Evolutionary conservation across 108 stramenopile species (phyloP).

Genomic region (Conticribra weissflogii): DNA sequence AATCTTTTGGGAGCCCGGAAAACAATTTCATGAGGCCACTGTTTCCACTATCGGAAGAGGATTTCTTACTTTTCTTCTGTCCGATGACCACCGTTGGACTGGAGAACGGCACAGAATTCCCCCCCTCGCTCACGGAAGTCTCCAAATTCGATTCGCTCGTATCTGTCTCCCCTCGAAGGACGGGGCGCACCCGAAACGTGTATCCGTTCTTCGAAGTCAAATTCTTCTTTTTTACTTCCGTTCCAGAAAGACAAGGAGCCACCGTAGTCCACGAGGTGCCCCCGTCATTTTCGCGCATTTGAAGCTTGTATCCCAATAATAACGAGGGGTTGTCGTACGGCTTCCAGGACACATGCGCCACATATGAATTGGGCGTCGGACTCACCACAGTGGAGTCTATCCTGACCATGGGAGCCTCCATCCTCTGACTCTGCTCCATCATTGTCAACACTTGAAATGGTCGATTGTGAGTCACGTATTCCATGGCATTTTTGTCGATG

Average conservation of each 20-base stretch:
- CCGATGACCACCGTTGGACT: conserved; percentile 58
- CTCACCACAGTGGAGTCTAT: conserved; percentile 41
- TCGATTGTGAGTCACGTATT: conserved; percentile 36
- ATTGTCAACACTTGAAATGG: conserved; percentile 40
- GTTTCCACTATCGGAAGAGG: conserved; percentile 4
- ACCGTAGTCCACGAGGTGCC: conserved; percentile 68
- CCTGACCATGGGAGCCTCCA: conserved; percentile 37
- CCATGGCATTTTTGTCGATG: conserved; percentile 42
- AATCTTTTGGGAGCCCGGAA: conserved; percentile 51
- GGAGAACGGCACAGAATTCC: conserved; percentile 61
- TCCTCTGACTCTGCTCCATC: conserved; percentile 43
- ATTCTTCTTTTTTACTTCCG: conserved; percentile 79
- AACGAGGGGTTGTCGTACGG: conserved; percentile 13
- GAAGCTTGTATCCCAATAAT: conserved; percentile 61
- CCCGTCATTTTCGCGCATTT: conserved; percentile 81
- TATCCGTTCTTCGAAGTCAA: conserved; percentile 67
- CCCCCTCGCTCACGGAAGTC: conserved; percentile 40
- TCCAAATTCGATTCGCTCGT: conserved; percentile 37
- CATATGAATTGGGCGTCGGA: conserved; percentile 56
- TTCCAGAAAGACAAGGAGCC: conserved; percentile 58
- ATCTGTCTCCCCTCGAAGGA: conserved; percentile 40
- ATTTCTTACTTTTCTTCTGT: conserved; percentile 18
- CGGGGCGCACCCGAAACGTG: conserved; percentile 76
- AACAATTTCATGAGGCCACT: conserved; percentile 47
- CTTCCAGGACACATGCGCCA: conserved; percentile 43